Percentiles rank a stretch among this genome's conserved stretches.
Conservation (phyloP, 2,329 filamentous ascomycete species). For the Clarireedia monteithiana region DNA sequence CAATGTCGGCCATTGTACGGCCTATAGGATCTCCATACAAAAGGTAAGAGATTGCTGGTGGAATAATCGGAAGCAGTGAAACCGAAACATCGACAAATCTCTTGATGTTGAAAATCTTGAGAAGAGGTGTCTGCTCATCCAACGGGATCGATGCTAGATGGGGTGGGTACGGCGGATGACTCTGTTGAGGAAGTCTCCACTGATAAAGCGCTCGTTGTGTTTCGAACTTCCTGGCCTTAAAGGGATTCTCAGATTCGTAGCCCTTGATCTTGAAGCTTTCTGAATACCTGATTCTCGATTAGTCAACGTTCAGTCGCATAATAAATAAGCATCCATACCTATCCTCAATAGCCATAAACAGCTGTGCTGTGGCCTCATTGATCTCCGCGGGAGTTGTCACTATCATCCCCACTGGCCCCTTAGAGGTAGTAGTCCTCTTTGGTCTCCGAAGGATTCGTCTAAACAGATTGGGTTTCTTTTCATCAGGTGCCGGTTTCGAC, state of each 20-base stretch:
- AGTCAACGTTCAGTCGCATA: not conserved
- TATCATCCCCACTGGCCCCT: not conserved
- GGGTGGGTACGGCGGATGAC: constrained; percentile 21
- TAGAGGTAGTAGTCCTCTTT: not conserved
- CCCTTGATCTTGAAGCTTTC: not conserved
- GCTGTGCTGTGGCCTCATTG: constrained; percentile 2
- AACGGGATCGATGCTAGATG: constrained; percentile 24
- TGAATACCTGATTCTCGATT: not conserved
- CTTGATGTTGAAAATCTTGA: constrained; percentile 24
- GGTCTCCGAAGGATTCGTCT: not conserved
- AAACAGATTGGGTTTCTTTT: constrained; percentile 3
- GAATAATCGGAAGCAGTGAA: constrained; percentile 22
- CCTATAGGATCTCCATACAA: constrained; percentile 9
- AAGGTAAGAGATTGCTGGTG: constrained; percentile 9
- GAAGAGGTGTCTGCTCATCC: constrained; percentile 17
- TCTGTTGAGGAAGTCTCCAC: constrained; percentile 5
- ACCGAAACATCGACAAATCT: constrained; percentile 18
- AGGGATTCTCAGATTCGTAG: not conserved
- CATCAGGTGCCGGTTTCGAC: not conserved
- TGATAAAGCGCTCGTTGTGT: constrained; percentile 6
- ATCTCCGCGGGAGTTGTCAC: not conserved
- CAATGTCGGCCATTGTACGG: constrained; percentile 8
- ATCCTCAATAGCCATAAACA: not conserved
- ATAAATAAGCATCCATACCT: not conserved
- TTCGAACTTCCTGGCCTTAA: constrained; percentile 3